Evolutionary conservation across 1,139 yeast genomes (phyloP), one percentile per base, ranked within the genome.

Genomic region (Torulaspora pretoriensis): DNA sequence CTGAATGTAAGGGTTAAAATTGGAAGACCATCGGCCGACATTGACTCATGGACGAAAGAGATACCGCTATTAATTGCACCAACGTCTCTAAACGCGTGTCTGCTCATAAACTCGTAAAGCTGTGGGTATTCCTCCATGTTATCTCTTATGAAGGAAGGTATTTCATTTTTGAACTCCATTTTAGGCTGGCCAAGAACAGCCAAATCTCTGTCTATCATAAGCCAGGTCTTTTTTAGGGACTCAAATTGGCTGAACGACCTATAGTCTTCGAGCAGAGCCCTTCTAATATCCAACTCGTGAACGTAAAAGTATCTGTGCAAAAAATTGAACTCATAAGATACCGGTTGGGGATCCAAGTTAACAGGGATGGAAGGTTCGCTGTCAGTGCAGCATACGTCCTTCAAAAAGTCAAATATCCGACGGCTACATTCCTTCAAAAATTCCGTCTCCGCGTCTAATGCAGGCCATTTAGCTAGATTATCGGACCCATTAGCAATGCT

Each of bases 401-500:
- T 61, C 62, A 84, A 69, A 55, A 81, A 83, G 0, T 53, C 53
- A 42, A 72, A 70, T 1, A 85, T 69, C 48, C 72, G 72, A 6
- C 61, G 55, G 40, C 74, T 78, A 45, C 80, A 63, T 3, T 56
- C 68, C 10, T 66, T 59, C 38, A 84, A 60, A 46, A 75, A 77
- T 0, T 68, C 74, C 35, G 61, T 61, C 44, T 70, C 67, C 1
- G 69, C 47, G 17, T 65, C 65, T 36, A 84, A 60, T 1, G 78
- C 67, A 2, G 83, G 81, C 80, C 87, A 78, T 60, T 77, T 83
- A 23, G 80, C 66, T 13, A 81, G 69, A 2, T 72, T 68, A 35
- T 76, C 68, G 0, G 89, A 72, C 7, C 88, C 90, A 58, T 92
- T 92, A 0, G 96, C 97, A 70, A 90, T 76, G 55, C 84, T 81